These are phyloP conservation scores for Tetrastigma voinierianum DNA, from an alignment of 164 flowering plant species.

Conservation along the genomic window DNA sequence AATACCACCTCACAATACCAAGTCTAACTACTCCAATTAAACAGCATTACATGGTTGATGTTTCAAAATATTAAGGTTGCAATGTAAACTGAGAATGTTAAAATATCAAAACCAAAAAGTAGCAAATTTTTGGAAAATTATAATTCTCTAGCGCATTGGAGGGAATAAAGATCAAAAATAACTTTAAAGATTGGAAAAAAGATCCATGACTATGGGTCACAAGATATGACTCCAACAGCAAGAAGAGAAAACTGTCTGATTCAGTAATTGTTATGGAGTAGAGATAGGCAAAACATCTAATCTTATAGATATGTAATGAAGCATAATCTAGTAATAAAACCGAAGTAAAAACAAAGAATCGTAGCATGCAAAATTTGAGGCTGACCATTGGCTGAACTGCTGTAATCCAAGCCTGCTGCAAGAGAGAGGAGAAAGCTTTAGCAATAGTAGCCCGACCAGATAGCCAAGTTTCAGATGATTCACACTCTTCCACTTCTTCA, in stretches of 20 bases:
- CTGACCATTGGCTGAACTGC: slow-evolving; percentile 35
- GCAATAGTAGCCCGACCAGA: slow-evolving; percentile 42
- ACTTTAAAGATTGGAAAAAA: too few relatives aligned
- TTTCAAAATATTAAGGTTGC: neutral
- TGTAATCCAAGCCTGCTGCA: slow-evolving; percentile 69
- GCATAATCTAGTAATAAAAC: too few relatives aligned
- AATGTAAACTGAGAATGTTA: neutral
- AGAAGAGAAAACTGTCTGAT: too few relatives aligned
- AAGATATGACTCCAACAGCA: too few relatives aligned
- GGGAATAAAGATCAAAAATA: too few relatives aligned
- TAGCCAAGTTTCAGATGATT: slow-evolving; percentile 34
- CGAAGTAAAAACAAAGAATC: neutral
- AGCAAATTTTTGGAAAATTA: neutral
- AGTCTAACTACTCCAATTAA: neutral
- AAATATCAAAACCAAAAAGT: neutral
- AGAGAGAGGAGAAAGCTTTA: slow-evolving; percentile 52
- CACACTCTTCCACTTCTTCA: slow-evolving; percentile 46
- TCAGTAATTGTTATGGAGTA: too few relatives aligned
- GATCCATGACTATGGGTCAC: too few relatives aligned
- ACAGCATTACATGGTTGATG: neutral
- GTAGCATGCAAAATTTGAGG: neutral
- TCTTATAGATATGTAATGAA: too few relatives aligned
- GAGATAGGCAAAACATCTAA: too few relatives aligned
- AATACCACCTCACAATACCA: neutral
- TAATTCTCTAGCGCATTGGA: too few relatives aligned